Base-by-base conservation (phyloP, 2,329 filamentous ascomycete species). In the Magnaporthales sp. region DNA sequence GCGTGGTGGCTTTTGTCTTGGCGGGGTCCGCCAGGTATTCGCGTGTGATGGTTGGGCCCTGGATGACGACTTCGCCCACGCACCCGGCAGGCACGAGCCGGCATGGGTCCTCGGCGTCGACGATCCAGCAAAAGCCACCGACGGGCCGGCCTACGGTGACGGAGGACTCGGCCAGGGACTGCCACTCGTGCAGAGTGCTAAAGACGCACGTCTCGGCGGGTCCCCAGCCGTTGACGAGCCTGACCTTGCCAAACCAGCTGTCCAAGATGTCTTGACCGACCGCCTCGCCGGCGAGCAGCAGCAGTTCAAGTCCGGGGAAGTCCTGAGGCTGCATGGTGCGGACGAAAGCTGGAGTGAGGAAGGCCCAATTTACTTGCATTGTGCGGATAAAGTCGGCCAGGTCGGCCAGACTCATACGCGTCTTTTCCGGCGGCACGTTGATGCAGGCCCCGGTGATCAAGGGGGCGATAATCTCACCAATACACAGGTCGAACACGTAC, bases 381-480 rank as follows among this genome's bases (percentile, higher is more conserved):
- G 63, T 31, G 54, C 67, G 67, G 32, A 72, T 71, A 22, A 72
- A 74, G 19, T 71, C 72, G 10, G 72, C 69, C 13, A 80, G 69
- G 64, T 77, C 71, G 19, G 46, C n/a, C 46, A 54, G 46, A 54
- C 78, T 77, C 67, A 78, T 70, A 4, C 77, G 72, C 54, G 78
- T 73, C 15, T 75, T 71, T 30, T 79, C 77, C 0, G 76, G 76
- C 4, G 77, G 60, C 19, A 62, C 60, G 8, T n/a, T 29, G 24
- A 75, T 9, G 79, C 75, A 76, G 5, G 76, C 77, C 54, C 78
- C 78, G 32, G 72, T 68, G 64, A 75, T 71, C 13, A 79, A 72
- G 0, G 77, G 75, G 4, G 74, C 75, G 62, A 77, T 75, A 68
- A 79, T 77, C 63, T 79, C 77, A 26, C 73, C 70, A 0, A 79